Conservation (phyloP, 2,329 filamentous ascomycete genomes). For the Amauroascus verrucosus region DNA sequence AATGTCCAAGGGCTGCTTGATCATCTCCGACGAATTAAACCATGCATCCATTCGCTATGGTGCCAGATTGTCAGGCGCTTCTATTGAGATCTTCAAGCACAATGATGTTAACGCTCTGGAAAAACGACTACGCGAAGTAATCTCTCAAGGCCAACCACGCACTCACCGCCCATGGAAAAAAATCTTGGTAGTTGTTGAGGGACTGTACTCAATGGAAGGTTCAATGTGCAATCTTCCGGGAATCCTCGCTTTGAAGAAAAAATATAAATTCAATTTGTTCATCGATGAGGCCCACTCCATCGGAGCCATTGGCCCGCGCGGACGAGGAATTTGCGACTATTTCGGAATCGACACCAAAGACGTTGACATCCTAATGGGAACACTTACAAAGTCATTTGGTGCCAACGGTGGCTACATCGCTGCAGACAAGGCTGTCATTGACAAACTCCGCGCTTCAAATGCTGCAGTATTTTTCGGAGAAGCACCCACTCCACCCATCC, state of each 20-base stretch:
- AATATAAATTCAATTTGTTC: slow-evolving; percentile 95
- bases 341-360: slow-evolving; percentile 81
- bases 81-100: slow-evolving; percentile 95
- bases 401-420: slow-evolving; percentile 95
- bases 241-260: slow-evolving; percentile 73
- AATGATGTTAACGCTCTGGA: slow-evolving; percentile 90
- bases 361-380: slow-evolving; percentile 95
- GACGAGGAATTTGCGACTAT: slow-evolving; percentile 93
- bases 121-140: slow-evolving; percentile 74
- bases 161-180: slow-evolving; percentile 99
- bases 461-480: slow-evolving; percentile 81
- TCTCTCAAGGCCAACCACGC: slow-evolving; percentile 90
- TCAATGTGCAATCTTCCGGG: slow-evolving; percentile 97
- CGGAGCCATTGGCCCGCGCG: slow-evolving; percentile 77
- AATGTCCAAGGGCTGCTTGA: slow-evolving; percentile 81
- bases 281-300: slow-evolving; percentile 95
- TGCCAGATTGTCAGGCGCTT: slow-evolving; percentile 82
- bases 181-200: slow-evolving; percentile 91
- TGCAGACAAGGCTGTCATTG: slow-evolving; percentile 78
- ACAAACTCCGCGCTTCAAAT: slow-evolving; percentile 79
- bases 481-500: slow-evolving; percentile 72
- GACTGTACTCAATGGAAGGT: slow-evolving; percentile 98
- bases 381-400: slow-evolving; percentile 94
- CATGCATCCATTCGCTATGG: slow-evolving; percentile 96
- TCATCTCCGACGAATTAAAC: slow-evolving; percentile 95